Evolutionary conservation across 2,329 filamentous ascomycete species (phyloP).

Genomic region (Aspergillus sp.): DNA sequence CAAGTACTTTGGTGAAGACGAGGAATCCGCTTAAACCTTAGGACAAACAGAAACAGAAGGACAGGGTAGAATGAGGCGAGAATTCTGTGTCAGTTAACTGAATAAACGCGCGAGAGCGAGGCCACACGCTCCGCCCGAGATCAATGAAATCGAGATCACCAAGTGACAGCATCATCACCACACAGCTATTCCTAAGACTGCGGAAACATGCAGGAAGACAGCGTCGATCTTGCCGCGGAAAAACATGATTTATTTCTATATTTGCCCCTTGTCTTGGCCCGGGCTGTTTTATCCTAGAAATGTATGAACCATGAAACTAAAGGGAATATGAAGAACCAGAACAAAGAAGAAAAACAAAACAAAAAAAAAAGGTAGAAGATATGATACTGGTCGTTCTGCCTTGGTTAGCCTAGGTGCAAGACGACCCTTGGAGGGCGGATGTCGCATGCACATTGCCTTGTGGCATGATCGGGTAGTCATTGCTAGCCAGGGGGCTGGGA

Average conservation of each 20-base stretch:
- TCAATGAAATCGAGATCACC: slow-evolving; percentile 1
- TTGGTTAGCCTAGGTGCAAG: slow-evolving; percentile 2
- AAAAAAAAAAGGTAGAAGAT: slow-evolving; percentile 16
- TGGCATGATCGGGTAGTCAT: slow-evolving; percentile 11
- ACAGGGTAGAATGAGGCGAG: slow-evolving; percentile 16
- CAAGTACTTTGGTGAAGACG: slow-evolving; percentile 65
- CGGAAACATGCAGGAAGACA: neutral
- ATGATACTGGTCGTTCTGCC: slow-evolving; percentile 1
- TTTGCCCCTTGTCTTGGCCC: neutral
- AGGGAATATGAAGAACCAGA: slow-evolving; percentile 9
- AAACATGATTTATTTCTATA: neutral
- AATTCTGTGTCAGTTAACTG: slow-evolving; percentile 20
- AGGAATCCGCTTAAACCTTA: neutral
- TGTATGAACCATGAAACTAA: slow-evolving; percentile 16
- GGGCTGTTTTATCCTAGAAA: slow-evolving; percentile 13
- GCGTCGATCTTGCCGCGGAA: neutral
- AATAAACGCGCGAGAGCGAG: slow-evolving; percentile 20
- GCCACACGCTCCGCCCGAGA: slow-evolving; percentile 14
- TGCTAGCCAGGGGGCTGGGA: neutral
- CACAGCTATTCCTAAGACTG: slow-evolving; percentile 2
- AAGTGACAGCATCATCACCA: neutral
- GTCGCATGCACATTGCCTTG: slow-evolving; percentile 18
- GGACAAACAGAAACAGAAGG: slow-evolving; percentile 10
- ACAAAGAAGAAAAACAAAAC: too few relatives aligned
- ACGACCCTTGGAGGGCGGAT: slow-evolving; percentile 10